Evolutionary conservation across 2,329 filamentous ascomycete species (phyloP).

Genomic region (Colletotrichum acutatum): DNA sequence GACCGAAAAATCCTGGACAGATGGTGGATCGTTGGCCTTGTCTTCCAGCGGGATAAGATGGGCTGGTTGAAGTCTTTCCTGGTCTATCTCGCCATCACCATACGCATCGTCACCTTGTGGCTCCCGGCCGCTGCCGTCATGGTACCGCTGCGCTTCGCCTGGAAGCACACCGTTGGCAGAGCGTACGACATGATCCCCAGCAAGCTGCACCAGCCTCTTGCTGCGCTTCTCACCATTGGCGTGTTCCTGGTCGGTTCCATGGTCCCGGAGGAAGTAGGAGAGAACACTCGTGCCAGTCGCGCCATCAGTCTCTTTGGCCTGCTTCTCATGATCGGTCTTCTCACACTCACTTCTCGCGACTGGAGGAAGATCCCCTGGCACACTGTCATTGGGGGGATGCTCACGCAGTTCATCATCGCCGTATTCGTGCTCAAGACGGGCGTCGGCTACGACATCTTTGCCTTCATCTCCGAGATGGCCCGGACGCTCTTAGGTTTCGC

Average conservation of each 20-base stretch:
- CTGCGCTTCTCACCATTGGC: constrained; percentile 16
- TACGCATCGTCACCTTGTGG: constrained; percentile 61
- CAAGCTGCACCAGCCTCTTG: constrained; percentile 28
- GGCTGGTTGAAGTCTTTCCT: constrained; percentile 75
- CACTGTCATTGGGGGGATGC: constrained; percentile 32
- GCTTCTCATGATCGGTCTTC: constrained; percentile 22
- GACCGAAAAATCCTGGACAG: not conserved
- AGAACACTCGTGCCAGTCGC: constrained; percentile 27
- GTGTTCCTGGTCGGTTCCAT: constrained; percentile 28
- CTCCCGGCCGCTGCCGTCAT: constrained; percentile 27
- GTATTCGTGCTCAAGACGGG: constrained; percentile 30
- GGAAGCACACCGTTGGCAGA: constrained; percentile 12
- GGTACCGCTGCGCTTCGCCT: constrained; percentile 23
- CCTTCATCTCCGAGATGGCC: constrained; percentile 75
- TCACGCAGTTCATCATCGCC: constrained; percentile 29
- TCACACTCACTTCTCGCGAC: constrained; percentile 25
- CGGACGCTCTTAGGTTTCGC: constrained; percentile 73
- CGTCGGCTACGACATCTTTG: constrained; percentile 72
- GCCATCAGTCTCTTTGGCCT: constrained; percentile 30
- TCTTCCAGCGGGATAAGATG: constrained; percentile 39
- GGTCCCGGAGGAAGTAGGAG: constrained; percentile 25
- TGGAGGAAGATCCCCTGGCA: constrained; percentile 32
- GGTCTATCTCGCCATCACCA: constrained; percentile 70
- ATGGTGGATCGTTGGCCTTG: constrained; percentile 33
- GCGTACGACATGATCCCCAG: constrained; percentile 21